Evolutionary conservation across 306 rosid genomes (phyloP).

Genomic region (Trichosanthes cucumerina): DNA sequence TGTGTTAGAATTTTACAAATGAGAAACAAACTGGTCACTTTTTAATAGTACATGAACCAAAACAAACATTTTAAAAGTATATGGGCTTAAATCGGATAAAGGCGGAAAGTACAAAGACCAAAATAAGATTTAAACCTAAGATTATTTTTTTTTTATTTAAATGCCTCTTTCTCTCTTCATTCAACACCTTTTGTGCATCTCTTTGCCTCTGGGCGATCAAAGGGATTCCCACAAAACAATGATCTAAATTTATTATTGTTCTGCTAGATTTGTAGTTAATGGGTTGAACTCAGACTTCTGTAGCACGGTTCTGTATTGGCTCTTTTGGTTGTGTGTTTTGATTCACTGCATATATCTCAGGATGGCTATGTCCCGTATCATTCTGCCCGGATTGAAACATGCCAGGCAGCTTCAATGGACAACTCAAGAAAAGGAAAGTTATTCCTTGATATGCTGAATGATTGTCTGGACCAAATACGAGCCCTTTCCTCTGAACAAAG

Average conservation of each 20-base stretch:
- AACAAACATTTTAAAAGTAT: background rate
- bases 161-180: background rate
- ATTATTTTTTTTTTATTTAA: background rate
- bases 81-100: background rate
- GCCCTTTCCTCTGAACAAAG: conserved; percentile 38
- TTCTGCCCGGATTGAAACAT: conserved; percentile 85
- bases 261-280: background rate
- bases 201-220: background rate
- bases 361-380: conserved; percentile 96
- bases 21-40: background rate
- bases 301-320: background rate
- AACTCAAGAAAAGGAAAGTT: conserved; percentile 54
- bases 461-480: conserved; percentile 80
- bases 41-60: background rate
- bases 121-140: background rate
- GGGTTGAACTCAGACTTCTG: background rate
- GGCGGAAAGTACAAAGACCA: background rate
- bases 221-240: background rate
- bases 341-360: conserved; percentile 25
- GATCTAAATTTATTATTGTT: background rate
- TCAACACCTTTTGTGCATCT: background rate
- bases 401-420: conserved; percentile 78
- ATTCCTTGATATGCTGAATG: conserved; percentile 70
- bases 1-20: background rate
- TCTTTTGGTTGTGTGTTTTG: background rate